Conservation (phyloP, 108 stramenopile species). For the Phaeodactylum tricornutum region DNA sequence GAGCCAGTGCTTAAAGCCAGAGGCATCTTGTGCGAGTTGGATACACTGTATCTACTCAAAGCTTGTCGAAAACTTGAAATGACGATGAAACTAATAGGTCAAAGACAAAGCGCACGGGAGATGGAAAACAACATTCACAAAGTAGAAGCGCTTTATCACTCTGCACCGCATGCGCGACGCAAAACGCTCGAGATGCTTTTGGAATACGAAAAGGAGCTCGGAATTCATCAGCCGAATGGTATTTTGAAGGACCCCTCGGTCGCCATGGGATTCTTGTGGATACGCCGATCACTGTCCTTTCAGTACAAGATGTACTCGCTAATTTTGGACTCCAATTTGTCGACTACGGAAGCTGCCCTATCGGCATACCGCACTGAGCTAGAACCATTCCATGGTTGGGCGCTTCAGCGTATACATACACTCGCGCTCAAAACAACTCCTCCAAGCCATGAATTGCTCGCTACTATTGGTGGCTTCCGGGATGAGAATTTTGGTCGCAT, state of each 20-base stretch:
- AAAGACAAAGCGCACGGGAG: slow-evolving; percentile 32
- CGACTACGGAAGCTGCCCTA: slow-evolving; percentile 15
- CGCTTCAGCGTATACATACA: slow-evolving; percentile 22
- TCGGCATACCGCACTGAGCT: slow-evolving; percentile 22
- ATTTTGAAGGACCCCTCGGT: slow-evolving; percentile 39
- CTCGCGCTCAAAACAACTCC: slow-evolving; percentile 7
- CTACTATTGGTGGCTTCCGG: slow-evolving; percentile 3
- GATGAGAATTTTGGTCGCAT: too few species aligned
- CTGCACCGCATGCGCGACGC: slow-evolving; percentile 17
- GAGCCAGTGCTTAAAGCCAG: too few species aligned
- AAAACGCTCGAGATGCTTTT: slow-evolving; percentile 22
- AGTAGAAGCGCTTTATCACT: slow-evolving; percentile 25
- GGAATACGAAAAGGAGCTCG: slow-evolving; percentile 20
- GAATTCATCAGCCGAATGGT: slow-evolving; percentile 22
- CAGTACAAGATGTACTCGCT: slow-evolving; percentile 33
- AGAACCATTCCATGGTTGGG: slow-evolving; percentile 35
- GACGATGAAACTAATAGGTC: slow-evolving; percentile 29
- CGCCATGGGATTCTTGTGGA: slow-evolving; percentile 54
- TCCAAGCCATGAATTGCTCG: slow-evolving; percentile 2
- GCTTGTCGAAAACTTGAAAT: slow-evolving; percentile 30
- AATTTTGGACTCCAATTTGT: slow-evolving; percentile 11
- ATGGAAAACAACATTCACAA: slow-evolving; percentile 38
- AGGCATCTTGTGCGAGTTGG: too few species aligned
- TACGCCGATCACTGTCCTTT: slow-evolving; percentile 41
- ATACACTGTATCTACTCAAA: slow-evolving; percentile 28